Base-by-base conservation (phyloP, 2,329 filamentous ascomycete genomes). In the Fusarium paranaense region DNA sequence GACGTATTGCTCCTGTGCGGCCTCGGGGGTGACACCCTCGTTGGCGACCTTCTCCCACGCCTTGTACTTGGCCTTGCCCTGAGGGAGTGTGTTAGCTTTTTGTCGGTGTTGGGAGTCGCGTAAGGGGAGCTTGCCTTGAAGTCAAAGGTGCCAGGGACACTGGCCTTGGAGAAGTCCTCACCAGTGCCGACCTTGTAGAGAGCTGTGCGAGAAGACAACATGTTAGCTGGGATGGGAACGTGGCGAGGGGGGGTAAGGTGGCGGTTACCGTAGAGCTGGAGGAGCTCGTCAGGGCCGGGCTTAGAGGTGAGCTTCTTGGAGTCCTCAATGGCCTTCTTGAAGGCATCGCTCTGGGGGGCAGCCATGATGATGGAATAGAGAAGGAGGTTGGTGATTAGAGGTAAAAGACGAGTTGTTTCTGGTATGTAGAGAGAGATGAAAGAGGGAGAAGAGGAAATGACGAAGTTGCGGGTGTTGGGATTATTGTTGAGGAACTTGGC, bases 61-160 rank as follows among this genome's bases (percentile, higher is more conserved):
- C 78, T 87, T 89, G 86, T 92, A 90, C 89, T 97, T 97, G 79
- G 90, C 90, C 86, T 97, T 97, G 85, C 87, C 91, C 93, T 95
- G 78, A 76, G 61, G 62, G 20, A 9, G 20, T 16, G 20, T n/a
- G 61, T 78, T 73, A 78, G 62, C 50, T 47, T 25, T 50, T 20
- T 6, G 30, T 32, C 3, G 32, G 9, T 20, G 18, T 8, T 22
- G n/a, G 22, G 7, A n/a, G 30, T 9, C 10, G 37, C 27, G 54
- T 25, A 37, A 50, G 27, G 13, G 60, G 40, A 57, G 63, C 74
- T 76, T 77, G 91, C 91, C 87, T 91, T 91, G 70, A 95, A 80
- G 83, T 94, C 90, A 80, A 94, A 94, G 85, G 91, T 89, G 84
- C 92, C 91, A 33, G 92, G 92, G 73, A 85, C 82, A 65, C 87